These are phyloP conservation scores for Chlorella sp. DNA, from an alignment of 139 green algal genomes.

Conservation along the genomic window DNA sequence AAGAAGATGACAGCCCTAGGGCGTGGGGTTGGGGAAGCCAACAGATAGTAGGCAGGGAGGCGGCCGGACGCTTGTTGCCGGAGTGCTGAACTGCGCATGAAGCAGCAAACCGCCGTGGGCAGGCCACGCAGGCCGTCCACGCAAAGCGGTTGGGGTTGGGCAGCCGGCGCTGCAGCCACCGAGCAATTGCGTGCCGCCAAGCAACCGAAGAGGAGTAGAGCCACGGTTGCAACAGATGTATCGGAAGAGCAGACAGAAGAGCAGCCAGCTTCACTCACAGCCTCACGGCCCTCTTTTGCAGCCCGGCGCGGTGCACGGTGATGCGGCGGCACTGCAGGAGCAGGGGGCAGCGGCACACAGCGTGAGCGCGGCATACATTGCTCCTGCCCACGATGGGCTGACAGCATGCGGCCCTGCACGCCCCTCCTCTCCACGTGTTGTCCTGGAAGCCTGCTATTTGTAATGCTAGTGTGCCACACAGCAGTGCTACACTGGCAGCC, in stretches of 20 bases:
- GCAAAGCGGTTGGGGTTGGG: not conserved
- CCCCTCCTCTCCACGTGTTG: too few species aligned
- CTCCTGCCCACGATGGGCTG: not conserved
- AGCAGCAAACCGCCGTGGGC: too few species aligned
- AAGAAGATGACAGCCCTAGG: too few species aligned
- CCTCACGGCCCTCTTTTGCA: not conserved
- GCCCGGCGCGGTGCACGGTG: slow-evolving; percentile 1
- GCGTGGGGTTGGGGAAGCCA: too few species aligned
- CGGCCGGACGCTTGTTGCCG: not conserved
- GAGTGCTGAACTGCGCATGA: not conserved
- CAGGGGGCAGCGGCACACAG: not conserved
- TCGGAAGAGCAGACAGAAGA: not conserved
- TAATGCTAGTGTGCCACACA: not conserved
- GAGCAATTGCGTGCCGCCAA: too few species aligned
- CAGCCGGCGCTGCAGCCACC: not conserved
- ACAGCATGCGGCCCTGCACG: not conserved
- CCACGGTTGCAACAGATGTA: not conserved
- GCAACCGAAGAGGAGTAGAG: not conserved
- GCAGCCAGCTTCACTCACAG: not conserved
- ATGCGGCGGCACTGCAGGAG: slow-evolving; percentile 13
- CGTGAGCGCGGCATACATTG: too few species aligned
- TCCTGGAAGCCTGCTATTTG: not conserved
- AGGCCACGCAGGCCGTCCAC: not conserved
- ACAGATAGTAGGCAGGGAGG: too few species aligned
- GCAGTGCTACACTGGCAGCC: not conserved